Base-by-base conservation (phyloP, 306 rosid species). In the Cicer arietinum region DNA sequence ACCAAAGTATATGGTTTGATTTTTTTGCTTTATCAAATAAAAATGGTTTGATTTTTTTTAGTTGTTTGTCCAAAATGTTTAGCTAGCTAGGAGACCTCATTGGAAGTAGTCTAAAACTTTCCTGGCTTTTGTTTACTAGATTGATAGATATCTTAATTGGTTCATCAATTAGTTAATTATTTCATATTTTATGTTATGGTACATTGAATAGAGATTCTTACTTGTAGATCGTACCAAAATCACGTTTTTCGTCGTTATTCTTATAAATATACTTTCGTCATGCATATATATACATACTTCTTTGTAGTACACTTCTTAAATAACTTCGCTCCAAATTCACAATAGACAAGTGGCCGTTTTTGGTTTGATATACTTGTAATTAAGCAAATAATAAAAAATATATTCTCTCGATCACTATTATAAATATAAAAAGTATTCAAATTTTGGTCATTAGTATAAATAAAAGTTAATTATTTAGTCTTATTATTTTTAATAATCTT, bases 141-240 rank as follows among this genome's bases (percentile, higher is more conserved):
- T 67, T 22, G 40, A 46, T 53, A 6, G 7, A 39, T 20, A 20
- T 64, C 18, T 44, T 69, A 67, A 50, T 25, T 48, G 39, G 60
- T 58, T 20, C 65, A 65, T 54, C 46, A 54, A 4, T 58, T 39
- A 61, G 51, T 47, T 62, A 37, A 17, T 5, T n/a, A 14, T 37
- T 37, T 39, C 51, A 14, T 8, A 16, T 14, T 63, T 52, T 12
- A 17, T 35, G 22, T 6, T 20, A n/a, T 25, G 75, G 12, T 64
- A 13, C 72, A 41, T 67, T 51, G 68, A 77, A 77, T 69, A 20
- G 10, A 50, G 61, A 51, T 35, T 42, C 77, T 77, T 75, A 59
- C 64, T 67, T 43, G 72, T 44, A 67, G 73, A 66, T 79, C 46
- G 11, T 76, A 50, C 84, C 63, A 76, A 71, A 69, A 65, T 71